Evolutionary conservation across 1,284 basidiomycete species (phyloP), one percentile per base, ranked within the genome.

Genomic region (Tilletia indica): DNA sequence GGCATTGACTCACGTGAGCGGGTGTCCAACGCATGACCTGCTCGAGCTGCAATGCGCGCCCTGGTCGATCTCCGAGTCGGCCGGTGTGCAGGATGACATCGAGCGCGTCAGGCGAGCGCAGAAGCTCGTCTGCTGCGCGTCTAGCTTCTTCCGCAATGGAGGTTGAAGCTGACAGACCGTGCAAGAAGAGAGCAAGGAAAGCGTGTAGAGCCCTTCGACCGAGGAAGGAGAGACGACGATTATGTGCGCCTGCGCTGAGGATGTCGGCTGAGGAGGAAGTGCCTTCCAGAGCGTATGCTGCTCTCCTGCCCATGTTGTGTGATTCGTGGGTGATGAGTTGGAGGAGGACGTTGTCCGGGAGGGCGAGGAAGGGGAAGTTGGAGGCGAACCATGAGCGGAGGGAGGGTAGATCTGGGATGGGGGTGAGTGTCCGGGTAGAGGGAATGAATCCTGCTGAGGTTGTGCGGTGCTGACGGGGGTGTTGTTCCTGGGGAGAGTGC

Each of bases 1-100:
- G 42, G 38, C 8, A 66, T 6, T 19, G 45, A 69, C 45, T 69
- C 14, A 69, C 68, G 14, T 64, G 31, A 6, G 77, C 78, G 14
- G 82, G 77, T 11, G 78, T 81, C 84, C 84, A 85, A 21, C 80
- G 75, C 82, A 85, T 83, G 38, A 83, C 77, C 54, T 81, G 74
- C 68, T 84, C 84, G 16, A 85, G 73, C 8, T 72, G 69, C 38
- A 84, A 74, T 14, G 72, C 49, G 68, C 76, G 72, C 2, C 81
- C 83, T 16, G 80, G 69, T 48, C 74, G 72, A 54, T 80, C 77
- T 12, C 84, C 84, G 1, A 85, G 75, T 31, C 72, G 69, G 9
- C 76, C 76, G 45, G 81, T 83, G 39, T 72, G 51, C 45, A 82
- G 61, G 21, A 81, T 72, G 39, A 77, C 51, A 34, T 79, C 78